Conservation (phyloP, 345 rosid genomes). For the Aquilaria sinensis region DNA sequence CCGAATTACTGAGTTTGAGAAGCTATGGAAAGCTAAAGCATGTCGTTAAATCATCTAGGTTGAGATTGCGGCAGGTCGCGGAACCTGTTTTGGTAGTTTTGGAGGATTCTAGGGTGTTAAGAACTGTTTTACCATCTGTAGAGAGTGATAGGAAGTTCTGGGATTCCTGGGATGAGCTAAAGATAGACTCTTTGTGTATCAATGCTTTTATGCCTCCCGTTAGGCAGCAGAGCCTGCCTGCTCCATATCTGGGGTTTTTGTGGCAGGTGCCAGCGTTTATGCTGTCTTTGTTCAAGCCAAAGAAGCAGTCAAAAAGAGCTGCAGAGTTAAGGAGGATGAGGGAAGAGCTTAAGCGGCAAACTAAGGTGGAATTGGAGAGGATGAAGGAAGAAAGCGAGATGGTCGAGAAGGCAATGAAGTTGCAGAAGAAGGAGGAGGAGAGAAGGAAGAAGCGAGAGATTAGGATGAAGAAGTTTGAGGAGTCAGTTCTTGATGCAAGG, state of each 20-base stretch:
- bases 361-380: constrained; percentile 43
- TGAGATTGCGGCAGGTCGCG: constrained; percentile 32
- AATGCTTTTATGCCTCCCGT: constrained; percentile 79
- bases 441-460: constrained; percentile 46
- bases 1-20: constrained; percentile 54
- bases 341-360: constrained; percentile 66
- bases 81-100: constrained; percentile 75
- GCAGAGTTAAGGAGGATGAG: constrained; percentile 53
- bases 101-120: constrained; percentile 70
- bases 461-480: constrained; percentile 55
- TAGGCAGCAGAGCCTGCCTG: constrained; percentile 66
- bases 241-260: constrained; percentile 69
- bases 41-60: constrained; percentile 59
- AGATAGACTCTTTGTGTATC: constrained; percentile 55
- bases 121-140: constrained; percentile 73
- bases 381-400: constrained; percentile 59
- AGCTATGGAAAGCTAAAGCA: constrained; percentile 65
- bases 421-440: constrained; percentile 58
- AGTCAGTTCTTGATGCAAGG: constrained; percentile 57
- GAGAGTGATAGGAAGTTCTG: constrained; percentile 72
- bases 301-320: constrained; percentile 64
- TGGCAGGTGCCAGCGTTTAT: constrained; percentile 61
- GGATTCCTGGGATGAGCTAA: constrained; percentile 73
- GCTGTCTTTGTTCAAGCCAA: constrained; percentile 46
- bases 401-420: constrained; percentile 54